These are phyloP conservation scores for Flaveria ramosissima DNA, from an alignment of 129 eudicot species.

Conservation along the genomic window DNA sequence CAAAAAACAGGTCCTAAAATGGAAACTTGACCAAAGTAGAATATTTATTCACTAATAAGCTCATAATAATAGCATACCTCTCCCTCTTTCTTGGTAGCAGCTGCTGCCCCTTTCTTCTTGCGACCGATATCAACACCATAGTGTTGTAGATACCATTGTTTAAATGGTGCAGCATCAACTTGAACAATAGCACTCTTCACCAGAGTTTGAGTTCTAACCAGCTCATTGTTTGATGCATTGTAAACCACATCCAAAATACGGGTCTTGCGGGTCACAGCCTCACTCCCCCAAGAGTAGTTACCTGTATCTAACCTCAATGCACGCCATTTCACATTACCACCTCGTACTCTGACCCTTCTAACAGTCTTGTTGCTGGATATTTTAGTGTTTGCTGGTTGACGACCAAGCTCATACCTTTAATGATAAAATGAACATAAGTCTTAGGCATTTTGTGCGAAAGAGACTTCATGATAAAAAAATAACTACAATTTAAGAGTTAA, in stretches of 20 bases:
- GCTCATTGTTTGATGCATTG: slow-evolving; percentile 84
- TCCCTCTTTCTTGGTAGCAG: slow-evolving; percentile 64
- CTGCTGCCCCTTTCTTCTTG: slow-evolving; percentile 57
- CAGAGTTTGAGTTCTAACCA: slow-evolving; percentile 78
- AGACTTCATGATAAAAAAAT: too few relatives aligned
- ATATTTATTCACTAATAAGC: neutral
- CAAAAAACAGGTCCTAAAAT: neutral
- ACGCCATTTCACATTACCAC: slow-evolving; percentile 88
- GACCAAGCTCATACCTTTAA: slow-evolving; percentile 73
- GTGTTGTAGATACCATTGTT: slow-evolving; percentile 79
- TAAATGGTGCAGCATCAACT: slow-evolving; percentile 80
- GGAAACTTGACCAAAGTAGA: too few relatives aligned
- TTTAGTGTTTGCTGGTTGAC: slow-evolving; percentile 79
- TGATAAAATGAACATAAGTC: neutral
- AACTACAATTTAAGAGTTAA: neutral
- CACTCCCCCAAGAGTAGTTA: slow-evolving; percentile 87
- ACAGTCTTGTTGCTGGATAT: slow-evolving; percentile 74
- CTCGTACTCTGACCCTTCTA: slow-evolving; percentile 65
- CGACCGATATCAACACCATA: slow-evolving; percentile 86
- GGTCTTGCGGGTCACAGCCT: slow-evolving; percentile 74
- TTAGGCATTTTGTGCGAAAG: neutral
- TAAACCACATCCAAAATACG: slow-evolving; percentile 78
- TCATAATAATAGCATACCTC: slow-evolving; percentile 37
- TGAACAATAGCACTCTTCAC: slow-evolving; percentile 82
- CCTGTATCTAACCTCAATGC: slow-evolving; percentile 86